Evolutionary conservation across 306 rosid genomes (phyloP), one percentile per base, ranked within the genome.

Genomic region (Notholithocarpus densiflorus): DNA sequence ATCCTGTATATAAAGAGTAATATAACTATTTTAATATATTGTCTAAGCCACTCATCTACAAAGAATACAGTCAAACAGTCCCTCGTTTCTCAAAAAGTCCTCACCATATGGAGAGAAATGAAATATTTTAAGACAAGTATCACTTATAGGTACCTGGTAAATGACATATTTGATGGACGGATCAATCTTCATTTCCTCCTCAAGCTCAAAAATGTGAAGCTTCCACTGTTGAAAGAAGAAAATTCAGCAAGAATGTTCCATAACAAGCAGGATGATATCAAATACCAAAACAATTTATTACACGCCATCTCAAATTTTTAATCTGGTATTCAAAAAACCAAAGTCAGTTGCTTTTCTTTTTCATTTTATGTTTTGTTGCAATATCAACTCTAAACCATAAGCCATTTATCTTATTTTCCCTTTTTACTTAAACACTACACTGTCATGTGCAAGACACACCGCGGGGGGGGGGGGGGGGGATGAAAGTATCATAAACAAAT

Each of bases 141-240:
- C 24, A 60, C 51, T 71, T 29, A 77, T 65, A 34, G 76, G 6
- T 84, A 86, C 87, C 83, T 81, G 90, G 53, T 90, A 88, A 70
- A 86, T 75, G 78, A 86, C 84, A 84, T 88, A 88, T 80, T 89
- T 89, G 86, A 86, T 76, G 61, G 88, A 80, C 69, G 89, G 91
- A 43, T 37, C 76, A 75, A 88, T 87, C 78, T 86, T 74, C 90
- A 89, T 86, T 76, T 86, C 91, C 81, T 85, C 84, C 84, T 90
- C 93, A 37, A 90, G 91, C 83, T 90, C 91, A 73, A 85, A 89
- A 73, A 90, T 80, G 82, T 88, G 91, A 82, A 88, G 80, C 62
- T 86, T 86, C 91, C 93, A 86, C 90, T 90, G 86, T 31, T 3
- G 24, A 80, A 71, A 56, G 31, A 62, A 62, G 7, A 26, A 62